These are phyloP conservation scores for Hypoxylon fuscum DNA, from an alignment of 495 filamentous ascomycete species.

Conservation along the genomic window DNA sequence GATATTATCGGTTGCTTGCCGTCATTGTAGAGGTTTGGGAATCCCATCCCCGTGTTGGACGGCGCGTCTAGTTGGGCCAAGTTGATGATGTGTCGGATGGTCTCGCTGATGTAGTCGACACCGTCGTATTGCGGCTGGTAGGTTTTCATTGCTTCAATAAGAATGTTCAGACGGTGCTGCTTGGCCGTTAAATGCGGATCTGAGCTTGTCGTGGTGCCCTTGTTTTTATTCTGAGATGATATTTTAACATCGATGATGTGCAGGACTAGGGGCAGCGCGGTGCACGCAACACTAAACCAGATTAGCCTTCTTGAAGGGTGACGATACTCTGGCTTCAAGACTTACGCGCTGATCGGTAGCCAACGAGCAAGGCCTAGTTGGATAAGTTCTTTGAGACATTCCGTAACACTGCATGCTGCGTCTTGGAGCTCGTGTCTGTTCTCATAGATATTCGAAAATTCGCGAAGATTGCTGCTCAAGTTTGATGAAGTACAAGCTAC, in stretches of 20 bases:
- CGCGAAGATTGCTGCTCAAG: slow-evolving; percentile 29
- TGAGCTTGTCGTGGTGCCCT: slow-evolving; percentile 7
- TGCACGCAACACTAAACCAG: slow-evolving; percentile 40
- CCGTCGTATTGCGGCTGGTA: slow-evolving; percentile 49
- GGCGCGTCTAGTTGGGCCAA: slow-evolving; percentile 42
- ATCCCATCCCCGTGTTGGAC: slow-evolving; percentile 11
- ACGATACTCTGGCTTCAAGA: not conserved
- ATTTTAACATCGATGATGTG: slow-evolving; percentile 49
- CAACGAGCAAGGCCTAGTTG: slow-evolving; percentile 45
- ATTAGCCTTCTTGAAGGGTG: slow-evolving; percentile 5
- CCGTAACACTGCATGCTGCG: slow-evolving; percentile 45
- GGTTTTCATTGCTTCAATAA: slow-evolving; percentile 49
- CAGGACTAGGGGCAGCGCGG: slow-evolving; percentile 45
- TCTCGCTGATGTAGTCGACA: slow-evolving; percentile 47
- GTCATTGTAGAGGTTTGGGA: slow-evolving; percentile 11
- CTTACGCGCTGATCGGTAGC: slow-evolving; percentile 47
- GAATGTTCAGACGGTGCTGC: slow-evolving; percentile 49
- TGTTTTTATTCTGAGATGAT: slow-evolving; percentile 40
- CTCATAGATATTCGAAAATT: slow-evolving; percentile 45
- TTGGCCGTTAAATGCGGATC: slow-evolving; percentile 40
- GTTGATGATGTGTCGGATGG: slow-evolving; percentile 47
- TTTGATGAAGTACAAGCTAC: slow-evolving; percentile 41
- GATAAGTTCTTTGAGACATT: slow-evolving; percentile 47
- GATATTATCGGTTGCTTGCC: slow-evolving; percentile 39
- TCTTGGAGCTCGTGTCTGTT: slow-evolving; percentile 48